Percentiles rank a stretch among this genome's conserved stretches.
Evolutionary conservation across 768 basidiomycete genomes (phyloP).

Genomic region (Suillus occidentalis): DNA sequence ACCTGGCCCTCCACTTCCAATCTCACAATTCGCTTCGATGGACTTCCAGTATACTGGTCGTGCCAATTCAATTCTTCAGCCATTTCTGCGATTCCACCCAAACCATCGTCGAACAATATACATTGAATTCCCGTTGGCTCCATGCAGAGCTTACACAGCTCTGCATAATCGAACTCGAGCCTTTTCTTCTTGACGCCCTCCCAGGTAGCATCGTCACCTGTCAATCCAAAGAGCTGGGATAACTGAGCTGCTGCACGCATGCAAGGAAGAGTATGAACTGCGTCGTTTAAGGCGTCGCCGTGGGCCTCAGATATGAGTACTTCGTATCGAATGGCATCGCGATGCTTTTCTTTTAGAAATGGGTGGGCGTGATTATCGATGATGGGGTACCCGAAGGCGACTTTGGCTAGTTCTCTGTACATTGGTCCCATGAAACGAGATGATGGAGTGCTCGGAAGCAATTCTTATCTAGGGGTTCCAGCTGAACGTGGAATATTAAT

Average conservation of each 20-base stretch:
- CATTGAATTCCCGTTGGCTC: slow-evolving; percentile 58
- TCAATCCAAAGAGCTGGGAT: slow-evolving; percentile 46
- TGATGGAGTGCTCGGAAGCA: slow-evolving; percentile 1
- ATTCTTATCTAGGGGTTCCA: slow-evolving; percentile 5
- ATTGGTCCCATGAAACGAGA: slow-evolving; percentile 13
- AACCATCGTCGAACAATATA: slow-evolving; percentile 73
- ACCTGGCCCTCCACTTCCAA: slow-evolving; percentile 77
- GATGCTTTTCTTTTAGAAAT: slow-evolving; percentile 49
- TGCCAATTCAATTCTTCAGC: slow-evolving; percentile 62
- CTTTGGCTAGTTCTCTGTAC: slow-evolving; percentile 18
- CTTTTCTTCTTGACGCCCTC: slow-evolving; percentile 54
- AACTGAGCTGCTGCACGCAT: slow-evolving; percentile 59
- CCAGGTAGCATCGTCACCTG: slow-evolving; percentile 45
- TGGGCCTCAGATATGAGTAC: slow-evolving; percentile 65
- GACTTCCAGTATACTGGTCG: slow-evolving; percentile 52
- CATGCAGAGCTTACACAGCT: slow-evolving; percentile 59
- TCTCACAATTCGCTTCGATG: slow-evolving; percentile 62
- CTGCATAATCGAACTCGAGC: slow-evolving; percentile 45
- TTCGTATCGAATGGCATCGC: slow-evolving; percentile 54
- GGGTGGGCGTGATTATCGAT: slow-evolving; percentile 86
- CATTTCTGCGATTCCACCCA: slow-evolving; percentile 47
- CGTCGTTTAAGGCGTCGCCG: slow-evolving; percentile 53
- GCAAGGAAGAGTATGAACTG: slow-evolving; percentile 57
- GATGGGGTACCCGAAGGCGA: slow-evolving; percentile 42
- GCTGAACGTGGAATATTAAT: slow-evolving; percentile 1